Base-by-base conservation (phyloP, 805 yeast genomes). In the Wickerhamomyces xylosicus region DNA sequence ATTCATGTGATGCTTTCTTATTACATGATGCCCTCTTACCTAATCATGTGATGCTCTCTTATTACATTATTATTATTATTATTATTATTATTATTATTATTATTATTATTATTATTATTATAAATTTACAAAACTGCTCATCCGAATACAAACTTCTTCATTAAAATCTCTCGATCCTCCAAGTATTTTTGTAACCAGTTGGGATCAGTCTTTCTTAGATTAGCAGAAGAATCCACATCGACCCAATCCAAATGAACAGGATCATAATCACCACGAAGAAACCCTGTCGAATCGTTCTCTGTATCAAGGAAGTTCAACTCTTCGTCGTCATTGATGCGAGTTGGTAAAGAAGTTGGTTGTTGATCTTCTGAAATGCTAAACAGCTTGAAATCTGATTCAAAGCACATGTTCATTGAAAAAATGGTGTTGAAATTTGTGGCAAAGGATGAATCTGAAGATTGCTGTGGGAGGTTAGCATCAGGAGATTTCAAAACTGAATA, bases 381-480 rank as follows among this genome's bases (percentile, higher is more conserved):
- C 6, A 7, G 25, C 10, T 21, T 6, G 10, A 21, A 21, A 7
- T 25, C 14, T 10, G 29, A 7, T 11, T 25, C 29, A 25, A 25
- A 25, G 29, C 13, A 4, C 9, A 25, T 7, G 7, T 47, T 35
- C 14, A 48, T 19, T 1, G 48, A 34, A 20, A 48, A 47, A 5
- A 37, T 20, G 1, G 48, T 31, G 36, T 44, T 39, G 40, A 50
- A 50, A n/a, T 41, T 38, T 3, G 35, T 14, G 2, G 49, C 38
- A 31, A 44, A 45, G 1, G 47, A 39, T 2, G 39, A 36, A 17
- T 37, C 36, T 2, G 41, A 34, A 10, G 42, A 41, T 17, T n/a
- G n/a, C n/a, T n/a, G n/a, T n/a, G n/a, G n/a, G n/a, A n/a, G 25
- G 6, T 21, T 21, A 10, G 25, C 8, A 8, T 25, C 13, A 5